phyloP scores from a whole-genome alignment of 352 stramenopile genomes.

The Phytophthora aleatoria region DNA sequence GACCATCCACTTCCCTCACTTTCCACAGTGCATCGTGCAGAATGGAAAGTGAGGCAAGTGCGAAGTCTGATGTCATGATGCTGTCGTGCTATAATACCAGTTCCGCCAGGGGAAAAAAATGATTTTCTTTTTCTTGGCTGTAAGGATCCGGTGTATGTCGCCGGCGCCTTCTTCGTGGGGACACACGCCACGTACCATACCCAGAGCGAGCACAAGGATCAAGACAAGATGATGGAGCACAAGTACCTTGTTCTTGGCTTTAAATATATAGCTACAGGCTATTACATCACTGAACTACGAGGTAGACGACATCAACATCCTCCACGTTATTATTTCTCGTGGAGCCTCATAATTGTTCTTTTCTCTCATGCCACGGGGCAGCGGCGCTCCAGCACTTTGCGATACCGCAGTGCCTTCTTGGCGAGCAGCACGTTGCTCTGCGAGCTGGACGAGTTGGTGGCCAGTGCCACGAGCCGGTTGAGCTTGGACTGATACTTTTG shows the following conservation, averaged over 20 bases:
- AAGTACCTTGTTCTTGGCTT: neutral
- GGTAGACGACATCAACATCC: neutral
- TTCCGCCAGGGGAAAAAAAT: no score
- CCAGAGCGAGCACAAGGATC: no score
- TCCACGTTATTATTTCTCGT: neutral
- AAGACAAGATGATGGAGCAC: no score
- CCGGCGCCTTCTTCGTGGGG: no score
- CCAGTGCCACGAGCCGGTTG: constrained; percentile 27
- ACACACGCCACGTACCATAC: no score
- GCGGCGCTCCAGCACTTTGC: constrained; percentile 35
- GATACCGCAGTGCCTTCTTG: constrained; percentile 42
- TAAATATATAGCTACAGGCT: constrained; percentile 31
- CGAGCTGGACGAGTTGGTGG: constrained; percentile 20
- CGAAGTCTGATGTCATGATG: no score
- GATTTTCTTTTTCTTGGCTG: no score
- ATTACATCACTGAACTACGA: constrained; percentile 20
- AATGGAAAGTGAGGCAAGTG: no score
- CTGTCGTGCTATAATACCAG: no score
- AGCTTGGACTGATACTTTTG: constrained; percentile 26
- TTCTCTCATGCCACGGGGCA: constrained; percentile 9
- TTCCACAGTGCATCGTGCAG: no score
- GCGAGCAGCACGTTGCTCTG: constrained; percentile 39
- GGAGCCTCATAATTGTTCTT: neutral
- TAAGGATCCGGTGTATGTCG: no score
- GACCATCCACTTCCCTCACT: no score